Evolutionary conservation across 2,329 filamentous ascomycete genomes (phyloP).

Genomic region (Hypocrella siamensis): DNA sequence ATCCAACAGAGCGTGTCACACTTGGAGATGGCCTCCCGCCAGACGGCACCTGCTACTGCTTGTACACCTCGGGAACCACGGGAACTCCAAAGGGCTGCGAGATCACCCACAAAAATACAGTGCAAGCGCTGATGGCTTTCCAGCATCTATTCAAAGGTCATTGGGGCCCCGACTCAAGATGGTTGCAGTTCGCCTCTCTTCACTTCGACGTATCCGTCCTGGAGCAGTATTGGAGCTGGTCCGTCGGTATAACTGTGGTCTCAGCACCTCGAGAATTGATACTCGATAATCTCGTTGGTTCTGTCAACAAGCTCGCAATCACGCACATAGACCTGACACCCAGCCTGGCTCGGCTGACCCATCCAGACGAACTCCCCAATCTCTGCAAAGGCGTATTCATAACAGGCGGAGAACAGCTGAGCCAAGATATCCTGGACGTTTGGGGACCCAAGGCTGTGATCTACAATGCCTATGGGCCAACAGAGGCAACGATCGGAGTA

Average conservation of each 20-base stretch:
- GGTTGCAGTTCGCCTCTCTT: slow-evolving; percentile 86
- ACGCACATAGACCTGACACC: slow-evolving; percentile 90
- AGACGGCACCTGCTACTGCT: slow-evolving; percentile 57
- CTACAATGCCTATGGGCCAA: slow-evolving; percentile 87
- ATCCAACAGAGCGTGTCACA: slow-evolving; percentile 6
- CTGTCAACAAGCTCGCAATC: slow-evolving; percentile 57
- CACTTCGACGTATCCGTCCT: slow-evolving; percentile 91
- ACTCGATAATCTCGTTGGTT: slow-evolving; percentile 63
- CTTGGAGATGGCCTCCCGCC: slow-evolving; percentile 10
- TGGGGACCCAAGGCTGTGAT: slow-evolving; percentile 74
- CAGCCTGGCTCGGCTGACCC: slow-evolving; percentile 63
- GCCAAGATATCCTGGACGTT: slow-evolving; percentile 72
- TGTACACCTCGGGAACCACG: slow-evolving; percentile 81
- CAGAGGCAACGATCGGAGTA: slow-evolving; percentile 82
- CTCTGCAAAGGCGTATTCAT: slow-evolving; percentile 79
- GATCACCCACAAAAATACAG: slow-evolving; percentile 74
- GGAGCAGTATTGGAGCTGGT: slow-evolving; percentile 94
- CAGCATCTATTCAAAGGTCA: slow-evolving; percentile 59
- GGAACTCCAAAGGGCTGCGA: slow-evolving; percentile 79
- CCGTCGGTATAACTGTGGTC: slow-evolving; percentile 71
- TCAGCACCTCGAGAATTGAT: slow-evolving; percentile 72
- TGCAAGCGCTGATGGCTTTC: slow-evolving; percentile 82
- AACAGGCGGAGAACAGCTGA: slow-evolving; percentile 76
- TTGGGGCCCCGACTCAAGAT: slow-evolving; percentile 60
- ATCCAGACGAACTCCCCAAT: slow-evolving; percentile 66